These are phyloP conservation scores for Coniferiporia weirii DNA, from an alignment of 1,284 basidiomycete genomes.

Conservation along the genomic window DNA sequence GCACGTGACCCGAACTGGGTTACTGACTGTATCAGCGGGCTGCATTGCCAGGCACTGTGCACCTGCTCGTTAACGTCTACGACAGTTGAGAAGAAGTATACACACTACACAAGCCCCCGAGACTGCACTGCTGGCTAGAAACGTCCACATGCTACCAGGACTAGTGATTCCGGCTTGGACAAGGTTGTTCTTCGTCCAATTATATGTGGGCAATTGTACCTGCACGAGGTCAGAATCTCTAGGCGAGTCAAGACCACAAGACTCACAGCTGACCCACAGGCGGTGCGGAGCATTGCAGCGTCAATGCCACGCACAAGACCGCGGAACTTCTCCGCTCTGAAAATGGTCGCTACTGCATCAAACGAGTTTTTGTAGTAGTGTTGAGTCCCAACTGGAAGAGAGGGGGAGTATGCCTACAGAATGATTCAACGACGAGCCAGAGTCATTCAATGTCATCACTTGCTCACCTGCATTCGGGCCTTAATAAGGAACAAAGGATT, in stretches of 20 bases:
- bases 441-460: conserved; percentile 2
- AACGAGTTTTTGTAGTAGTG: conserved; percentile 85
- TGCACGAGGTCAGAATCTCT: conserved; percentile 25
- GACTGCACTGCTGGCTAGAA: conserved; percentile 81
- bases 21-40: conserved; percentile 75
- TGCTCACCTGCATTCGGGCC: conserved; percentile 86
- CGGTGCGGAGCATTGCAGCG: conserved; percentile 88
- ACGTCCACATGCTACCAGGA: conserved; percentile 80
- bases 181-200: conserved; percentile 82
- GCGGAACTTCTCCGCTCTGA: conserved; percentile 67
- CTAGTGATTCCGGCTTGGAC: conserved; percentile 59
- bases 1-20: conserved; percentile 20
- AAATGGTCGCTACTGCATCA: conserved; percentile 79
- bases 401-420: conserved; percentile 82
- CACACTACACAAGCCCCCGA: conserved; percentile 89
- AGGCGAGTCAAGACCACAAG: neutral
- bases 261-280: conserved; percentile 84
- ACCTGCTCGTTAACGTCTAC: conserved; percentile 15
- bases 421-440: neutral
- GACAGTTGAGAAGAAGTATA: conserved; percentile 20
- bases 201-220: conserved; percentile 96
- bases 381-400: conserved; percentile 90
- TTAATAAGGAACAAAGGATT: conserved; percentile 97
- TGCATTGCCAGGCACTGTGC: conserved; percentile 81
- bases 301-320: conserved; percentile 90